Evolutionary conservation across 305 asterid species (phyloP).

Genomic region (Andrographis paniculata): DNA sequence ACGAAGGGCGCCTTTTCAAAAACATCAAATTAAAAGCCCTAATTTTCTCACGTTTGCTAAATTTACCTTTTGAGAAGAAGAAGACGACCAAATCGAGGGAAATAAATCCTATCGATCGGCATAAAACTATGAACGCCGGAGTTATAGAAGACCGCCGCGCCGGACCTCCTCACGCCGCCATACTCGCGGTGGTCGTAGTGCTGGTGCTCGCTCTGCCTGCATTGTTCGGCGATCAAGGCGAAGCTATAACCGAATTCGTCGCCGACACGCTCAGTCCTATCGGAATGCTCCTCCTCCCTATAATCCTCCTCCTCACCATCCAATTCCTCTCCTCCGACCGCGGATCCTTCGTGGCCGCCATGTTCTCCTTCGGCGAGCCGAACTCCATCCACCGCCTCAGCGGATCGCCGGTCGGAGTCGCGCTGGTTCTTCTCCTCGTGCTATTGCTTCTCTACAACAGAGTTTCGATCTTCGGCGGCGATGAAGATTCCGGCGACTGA

Average conservation of each 20-base stretch:
- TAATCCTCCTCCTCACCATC: constrained; percentile 58
- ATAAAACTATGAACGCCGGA: background rate
- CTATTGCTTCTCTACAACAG: constrained; percentile 59
- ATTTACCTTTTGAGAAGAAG: too few species aligned
- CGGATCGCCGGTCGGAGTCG: constrained; percentile 93
- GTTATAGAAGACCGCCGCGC: constrained; percentile 77
- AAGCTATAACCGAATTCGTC: constrained; percentile 70
- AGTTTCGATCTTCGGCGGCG: constrained; percentile 78
- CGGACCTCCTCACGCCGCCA: constrained; percentile 73
- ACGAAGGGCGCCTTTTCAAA: too few species aligned
- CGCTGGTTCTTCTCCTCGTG: constrained; percentile 50
- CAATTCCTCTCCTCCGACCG: constrained; percentile 81
- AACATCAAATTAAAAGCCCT: too few species aligned
- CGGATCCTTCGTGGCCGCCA: constrained; percentile 55
- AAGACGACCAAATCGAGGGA: too few species aligned
- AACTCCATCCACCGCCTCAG: constrained; percentile 70
- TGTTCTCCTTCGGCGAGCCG: constrained; percentile 70
- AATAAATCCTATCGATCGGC: background rate
- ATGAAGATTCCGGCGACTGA: constrained; percentile 67
- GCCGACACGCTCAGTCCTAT: constrained; percentile 72
- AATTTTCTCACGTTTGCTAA: too few species aligned
- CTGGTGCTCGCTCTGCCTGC: constrained; percentile 49
- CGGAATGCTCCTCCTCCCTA: constrained; percentile 75
- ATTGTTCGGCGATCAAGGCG: constrained; percentile 72
- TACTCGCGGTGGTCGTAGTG: constrained; percentile 60